Conservation (phyloP, 2,329 filamentous ascomycete species). For the Aspergillus amoenus region DNA sequence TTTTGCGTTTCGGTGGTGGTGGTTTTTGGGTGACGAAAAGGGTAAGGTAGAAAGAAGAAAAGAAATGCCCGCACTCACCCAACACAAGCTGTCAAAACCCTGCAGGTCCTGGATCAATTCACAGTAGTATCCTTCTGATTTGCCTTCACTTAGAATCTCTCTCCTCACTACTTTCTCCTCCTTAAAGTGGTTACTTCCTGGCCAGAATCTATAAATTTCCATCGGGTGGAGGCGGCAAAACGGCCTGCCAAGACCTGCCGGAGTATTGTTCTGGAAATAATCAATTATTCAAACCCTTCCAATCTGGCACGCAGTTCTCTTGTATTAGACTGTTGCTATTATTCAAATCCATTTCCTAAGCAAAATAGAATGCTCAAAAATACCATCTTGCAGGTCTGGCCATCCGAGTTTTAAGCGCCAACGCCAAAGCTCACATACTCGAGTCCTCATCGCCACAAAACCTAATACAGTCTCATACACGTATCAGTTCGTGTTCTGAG, state of each 20-base stretch:
- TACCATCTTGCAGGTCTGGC: not conserved
- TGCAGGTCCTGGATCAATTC: not conserved
- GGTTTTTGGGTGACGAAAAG: slow-evolving; percentile 12
- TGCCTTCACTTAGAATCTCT: not conserved
- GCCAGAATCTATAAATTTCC: slow-evolving; percentile 1
- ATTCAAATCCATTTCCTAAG: not conserved
- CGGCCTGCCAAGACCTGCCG: slow-evolving; percentile 13
- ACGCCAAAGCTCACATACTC: not conserved
- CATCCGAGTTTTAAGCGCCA: not conserved
- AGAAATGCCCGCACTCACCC: slow-evolving; percentile 1
- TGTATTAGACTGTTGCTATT: not conserved
- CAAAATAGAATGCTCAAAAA: not conserved
- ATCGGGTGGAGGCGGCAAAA: slow-evolving; percentile 18
- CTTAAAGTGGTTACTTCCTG: not conserved
- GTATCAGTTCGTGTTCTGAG: not conserved
- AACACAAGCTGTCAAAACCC: not conserved
- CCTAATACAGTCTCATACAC: slow-evolving; percentile 1
- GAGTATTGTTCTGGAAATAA: slow-evolving; percentile 10
- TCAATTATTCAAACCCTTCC: not conserved
- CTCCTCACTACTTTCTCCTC: not conserved
- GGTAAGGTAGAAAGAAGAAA: slow-evolving; percentile 12
- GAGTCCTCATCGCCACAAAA: not conserved
- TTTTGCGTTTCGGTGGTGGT: slow-evolving; percentile 17
- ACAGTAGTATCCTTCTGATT: not conserved
- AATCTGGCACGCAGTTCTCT: not conserved